phyloP scores from a whole-genome alignment of 306 rosid species.

The Coriaria nepalensis region DNA sequence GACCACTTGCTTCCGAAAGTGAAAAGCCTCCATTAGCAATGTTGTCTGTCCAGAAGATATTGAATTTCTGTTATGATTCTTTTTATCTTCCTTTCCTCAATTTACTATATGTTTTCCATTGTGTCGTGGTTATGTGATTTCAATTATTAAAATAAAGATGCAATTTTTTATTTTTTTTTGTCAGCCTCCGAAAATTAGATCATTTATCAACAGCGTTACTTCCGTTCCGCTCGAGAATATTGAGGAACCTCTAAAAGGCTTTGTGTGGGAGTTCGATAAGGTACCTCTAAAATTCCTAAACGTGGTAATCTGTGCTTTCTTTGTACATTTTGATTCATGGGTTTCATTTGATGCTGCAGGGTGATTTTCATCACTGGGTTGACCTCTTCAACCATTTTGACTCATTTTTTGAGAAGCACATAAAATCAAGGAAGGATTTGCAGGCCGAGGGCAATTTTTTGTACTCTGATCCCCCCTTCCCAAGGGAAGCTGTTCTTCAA shows the following conservation, averaged over 20 bases:
- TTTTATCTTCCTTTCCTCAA: neutral
- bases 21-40: too few species aligned
- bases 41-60: too few species aligned
- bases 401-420: slow-evolving; percentile 87
- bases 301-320: slow-evolving; percentile 10
- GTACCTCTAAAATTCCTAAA: slow-evolving; percentile 28
- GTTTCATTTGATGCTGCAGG: slow-evolving; percentile 43
- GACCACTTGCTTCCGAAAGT: too few species aligned
- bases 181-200: slow-evolving; percentile 89
- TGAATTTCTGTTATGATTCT: too few species aligned
- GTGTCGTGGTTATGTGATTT: neutral
- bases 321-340: slow-evolving; percentile 23
- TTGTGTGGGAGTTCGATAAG: slow-evolving; percentile 93
- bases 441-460: slow-evolving; percentile 68
- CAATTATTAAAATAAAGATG: neutral
- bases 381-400: slow-evolving; percentile 94
- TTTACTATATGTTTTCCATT: neutral
- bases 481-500: slow-evolving; percentile 85
- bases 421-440: slow-evolving; percentile 86
- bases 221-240: slow-evolving; percentile 78
- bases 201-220: slow-evolving; percentile 61
- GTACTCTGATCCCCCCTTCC: slow-evolving; percentile 73
- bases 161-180: slow-evolving; percentile 6
- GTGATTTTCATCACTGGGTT: slow-evolving; percentile 99
- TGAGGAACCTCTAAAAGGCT: slow-evolving; percentile 71